Percentiles rank a stretch among this genome's conserved stretches.
Conservation (phyloP, 768 basidiomycete genomes). For the Auriscalpium microsporum region DNA sequence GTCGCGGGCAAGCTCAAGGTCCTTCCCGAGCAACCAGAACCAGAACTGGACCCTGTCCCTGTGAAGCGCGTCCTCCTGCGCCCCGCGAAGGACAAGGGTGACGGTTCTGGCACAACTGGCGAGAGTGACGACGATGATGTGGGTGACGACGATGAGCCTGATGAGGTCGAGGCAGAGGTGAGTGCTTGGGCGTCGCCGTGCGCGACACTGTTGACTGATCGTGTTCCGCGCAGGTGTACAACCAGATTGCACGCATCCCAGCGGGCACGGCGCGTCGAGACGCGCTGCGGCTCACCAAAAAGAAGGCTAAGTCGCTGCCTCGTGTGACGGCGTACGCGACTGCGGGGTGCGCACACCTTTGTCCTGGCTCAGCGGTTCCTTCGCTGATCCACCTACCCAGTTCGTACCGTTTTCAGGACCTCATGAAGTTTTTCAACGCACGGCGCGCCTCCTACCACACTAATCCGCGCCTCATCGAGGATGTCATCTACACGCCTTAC, state of each 20-base stretch:
- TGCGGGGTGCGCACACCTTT: constrained; percentile 52
- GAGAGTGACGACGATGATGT: constrained; percentile 45
- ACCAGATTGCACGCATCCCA: constrained; percentile 88
- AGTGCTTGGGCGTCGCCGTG: not conserved
- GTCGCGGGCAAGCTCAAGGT: constrained; percentile 83
- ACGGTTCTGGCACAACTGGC: constrained; percentile 21
- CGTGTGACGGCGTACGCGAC: constrained; percentile 96
- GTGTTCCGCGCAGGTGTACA: constrained; percentile 58
- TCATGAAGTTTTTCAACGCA: constrained; percentile 86
- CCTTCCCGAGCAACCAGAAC: constrained; percentile 75
- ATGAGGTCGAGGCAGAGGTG: constrained; percentile 49
- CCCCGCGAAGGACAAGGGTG: constrained; percentile 20
- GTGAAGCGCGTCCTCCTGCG: constrained; percentile 14
- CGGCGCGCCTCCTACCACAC: constrained; percentile 77
- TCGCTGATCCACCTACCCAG: constrained; percentile 29
- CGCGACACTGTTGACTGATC: not conserved
- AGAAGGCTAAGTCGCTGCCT: constrained; percentile 86
- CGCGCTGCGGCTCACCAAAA: constrained; percentile 84
- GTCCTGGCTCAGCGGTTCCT: not conserved
- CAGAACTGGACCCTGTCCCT: constrained; percentile 32
- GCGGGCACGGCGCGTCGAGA: constrained; percentile 90
- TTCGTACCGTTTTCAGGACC: constrained; percentile 80
- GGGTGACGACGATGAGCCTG: constrained; percentile 58
- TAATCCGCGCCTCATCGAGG: constrained; percentile 81
- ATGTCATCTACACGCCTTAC: constrained; percentile 92